Conservation (phyloP, 2,329 filamentous ascomycete genomes). For the Xylariales sp. region DNA sequence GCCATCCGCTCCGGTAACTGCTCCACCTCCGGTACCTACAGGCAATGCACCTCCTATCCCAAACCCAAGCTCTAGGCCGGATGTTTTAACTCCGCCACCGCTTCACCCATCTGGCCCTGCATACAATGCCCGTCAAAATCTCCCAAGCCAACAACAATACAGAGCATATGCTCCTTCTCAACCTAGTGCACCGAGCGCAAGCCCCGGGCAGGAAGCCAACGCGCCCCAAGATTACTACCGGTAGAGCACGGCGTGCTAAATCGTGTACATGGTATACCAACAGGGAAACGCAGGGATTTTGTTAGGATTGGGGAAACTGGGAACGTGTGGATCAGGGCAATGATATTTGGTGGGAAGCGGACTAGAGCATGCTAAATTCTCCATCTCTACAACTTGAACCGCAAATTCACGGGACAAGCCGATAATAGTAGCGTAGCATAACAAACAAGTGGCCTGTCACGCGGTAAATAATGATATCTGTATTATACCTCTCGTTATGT, state of each 20-base stretch:
- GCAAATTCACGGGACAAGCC: no score
- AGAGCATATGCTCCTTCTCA: constrained; percentile 54
- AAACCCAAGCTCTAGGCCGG: constrained; percentile 19
- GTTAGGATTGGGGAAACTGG: no score
- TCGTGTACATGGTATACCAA: no score
- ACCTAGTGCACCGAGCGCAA: constrained; percentile 14
- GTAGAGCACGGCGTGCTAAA: constrained; percentile 31
- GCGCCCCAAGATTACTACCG: constrained; percentile 55
- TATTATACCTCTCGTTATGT: no score
- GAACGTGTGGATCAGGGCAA: no score
- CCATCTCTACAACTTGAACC: no score
- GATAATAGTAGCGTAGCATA: no score
- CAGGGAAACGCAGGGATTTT: no score
- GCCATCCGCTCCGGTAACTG: constrained; percentile 14
- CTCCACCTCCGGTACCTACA: constrained; percentile 27
- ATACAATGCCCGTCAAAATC: constrained; percentile 45
- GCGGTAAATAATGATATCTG: no score
- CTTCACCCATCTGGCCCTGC: constrained; percentile 39
- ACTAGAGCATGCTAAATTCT: no score
- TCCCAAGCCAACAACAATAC: constrained; percentile 53
- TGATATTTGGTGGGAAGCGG: no score
- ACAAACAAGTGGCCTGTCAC: no score
- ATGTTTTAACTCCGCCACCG: constrained; percentile 35
- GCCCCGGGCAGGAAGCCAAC: constrained; percentile 38
- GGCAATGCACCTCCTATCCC: constrained; percentile 38